These are phyloP conservation scores for Daucus carota DNA, from an alignment of 129 eudicot species.

Conservation along the genomic window DNA sequence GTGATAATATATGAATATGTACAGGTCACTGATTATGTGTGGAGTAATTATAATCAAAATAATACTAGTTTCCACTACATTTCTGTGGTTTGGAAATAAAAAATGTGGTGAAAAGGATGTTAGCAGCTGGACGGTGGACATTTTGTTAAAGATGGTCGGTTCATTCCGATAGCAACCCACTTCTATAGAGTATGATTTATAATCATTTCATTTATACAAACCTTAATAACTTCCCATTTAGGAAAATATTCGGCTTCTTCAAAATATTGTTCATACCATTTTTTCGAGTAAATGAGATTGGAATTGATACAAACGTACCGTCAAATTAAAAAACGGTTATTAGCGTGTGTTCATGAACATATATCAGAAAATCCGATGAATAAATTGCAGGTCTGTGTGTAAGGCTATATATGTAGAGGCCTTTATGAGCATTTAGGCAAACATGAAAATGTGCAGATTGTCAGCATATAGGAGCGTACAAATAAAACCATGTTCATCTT, in stretches of 20 bases:
- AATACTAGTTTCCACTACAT: not conserved
- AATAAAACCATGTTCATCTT: not conserved
- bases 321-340: no score
- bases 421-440: not conserved
- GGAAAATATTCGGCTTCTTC: no score
- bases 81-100: not conserved
- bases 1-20: not conserved
- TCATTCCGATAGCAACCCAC: not conserved
- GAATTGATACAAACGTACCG: no score
- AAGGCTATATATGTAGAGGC: not conserved
- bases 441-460: no score
- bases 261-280: no score
- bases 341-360: no score
- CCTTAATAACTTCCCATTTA: not conserved
- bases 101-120: constrained; percentile 2
- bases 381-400: not conserved
- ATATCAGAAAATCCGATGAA: not conserved
- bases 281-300: no score
- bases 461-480: not conserved
- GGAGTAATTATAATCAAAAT: not conserved
- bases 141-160: constrained; percentile 8
- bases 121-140: constrained; percentile 6
- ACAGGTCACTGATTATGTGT: not conserved
- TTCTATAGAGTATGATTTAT: not conserved
- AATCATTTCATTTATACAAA: not conserved